These are phyloP conservation scores for Epichloe amarillans DNA, from an alignment of 2,329 filamentous ascomycete genomes.

Conservation along the genomic window DNA sequence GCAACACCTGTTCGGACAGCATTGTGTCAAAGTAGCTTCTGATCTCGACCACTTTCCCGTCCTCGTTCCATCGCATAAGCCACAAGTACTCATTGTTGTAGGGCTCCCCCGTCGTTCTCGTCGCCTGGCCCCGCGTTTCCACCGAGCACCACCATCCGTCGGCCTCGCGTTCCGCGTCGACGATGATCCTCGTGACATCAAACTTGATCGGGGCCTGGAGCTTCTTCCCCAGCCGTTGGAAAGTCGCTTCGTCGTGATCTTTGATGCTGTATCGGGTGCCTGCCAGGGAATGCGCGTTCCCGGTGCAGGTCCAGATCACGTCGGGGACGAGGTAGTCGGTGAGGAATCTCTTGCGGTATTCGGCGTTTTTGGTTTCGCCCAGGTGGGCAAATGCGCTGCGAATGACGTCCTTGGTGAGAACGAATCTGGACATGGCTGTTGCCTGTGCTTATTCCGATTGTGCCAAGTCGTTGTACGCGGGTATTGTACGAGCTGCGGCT, in stretches of 20 bases:
- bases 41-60: constrained; percentile 13
- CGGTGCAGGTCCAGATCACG: constrained; percentile 13
- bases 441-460: background rate
- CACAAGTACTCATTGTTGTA: constrained; percentile 15
- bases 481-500: no score
- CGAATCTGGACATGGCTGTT: constrained; percentile 8
- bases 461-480: background rate
- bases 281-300: constrained; percentile 12
- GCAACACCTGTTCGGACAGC: constrained; percentile 10
- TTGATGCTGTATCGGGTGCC: constrained; percentile 10
- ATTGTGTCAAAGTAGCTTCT: constrained; percentile 13
- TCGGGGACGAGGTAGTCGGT: constrained; percentile 8
- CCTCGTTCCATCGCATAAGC: constrained; percentile 12
- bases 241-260: constrained; percentile 10
- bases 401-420: constrained; percentile 11
- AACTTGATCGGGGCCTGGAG: constrained; percentile 12
- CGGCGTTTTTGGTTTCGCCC: constrained; percentile 7
- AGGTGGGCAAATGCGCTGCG: constrained; percentile 10
- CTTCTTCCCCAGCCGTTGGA: constrained; percentile 9
- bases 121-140: constrained; percentile 11
- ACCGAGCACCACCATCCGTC: constrained; percentile 14
- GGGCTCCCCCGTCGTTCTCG: constrained; percentile 9
- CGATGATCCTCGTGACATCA: constrained; percentile 9
- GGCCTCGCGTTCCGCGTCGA: constrained; percentile 9
- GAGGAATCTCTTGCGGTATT: constrained; percentile 10